Conservation (phyloP, 257 asterid species). For the Solanum etuberosum region DNA sequence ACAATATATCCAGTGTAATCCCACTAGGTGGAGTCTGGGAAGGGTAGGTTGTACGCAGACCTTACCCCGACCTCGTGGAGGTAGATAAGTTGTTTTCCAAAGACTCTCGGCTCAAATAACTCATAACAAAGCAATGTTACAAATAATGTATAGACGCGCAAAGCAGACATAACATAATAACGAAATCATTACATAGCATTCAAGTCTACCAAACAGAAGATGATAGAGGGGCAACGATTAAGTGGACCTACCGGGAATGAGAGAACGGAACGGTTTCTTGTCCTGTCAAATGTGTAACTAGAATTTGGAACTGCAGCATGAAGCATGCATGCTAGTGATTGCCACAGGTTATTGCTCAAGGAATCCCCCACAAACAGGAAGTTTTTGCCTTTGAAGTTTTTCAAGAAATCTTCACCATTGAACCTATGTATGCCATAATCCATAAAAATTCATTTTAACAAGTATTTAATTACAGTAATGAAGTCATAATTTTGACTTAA, state of each 20-base stretch:
- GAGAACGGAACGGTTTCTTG: constrained; percentile 20
- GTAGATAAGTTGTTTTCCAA: background rate
- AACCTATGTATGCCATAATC: constrained; percentile 30
- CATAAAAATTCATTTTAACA: too few relatives aligned
- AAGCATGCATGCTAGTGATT: constrained; percentile 63
- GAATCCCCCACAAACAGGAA: constrained; percentile 75
- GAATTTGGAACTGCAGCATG: constrained; percentile 31
- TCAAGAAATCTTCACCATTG: constrained; percentile 31
- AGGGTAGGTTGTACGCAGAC: background rate
- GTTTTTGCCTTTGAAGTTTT: constrained; percentile 29
- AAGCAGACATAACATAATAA: background rate
- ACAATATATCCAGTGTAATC: background rate
- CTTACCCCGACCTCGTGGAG: background rate
- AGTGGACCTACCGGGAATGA: constrained; percentile 31
- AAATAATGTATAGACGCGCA: background rate
- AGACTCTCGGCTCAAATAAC: background rate
- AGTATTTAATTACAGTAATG: background rate
- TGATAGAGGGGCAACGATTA: background rate
- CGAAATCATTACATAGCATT: background rate
- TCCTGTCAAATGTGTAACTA: constrained; percentile 13
- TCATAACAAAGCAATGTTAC: background rate
- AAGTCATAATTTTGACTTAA: too few relatives aligned
- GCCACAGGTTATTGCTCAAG: constrained; percentile 49
- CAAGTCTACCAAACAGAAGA: background rate
- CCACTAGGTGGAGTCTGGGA: background rate